Evolutionary conservation across 768 basidiomycete genomes (phyloP).

Genomic region (Mycena albidolilacea): DNA sequence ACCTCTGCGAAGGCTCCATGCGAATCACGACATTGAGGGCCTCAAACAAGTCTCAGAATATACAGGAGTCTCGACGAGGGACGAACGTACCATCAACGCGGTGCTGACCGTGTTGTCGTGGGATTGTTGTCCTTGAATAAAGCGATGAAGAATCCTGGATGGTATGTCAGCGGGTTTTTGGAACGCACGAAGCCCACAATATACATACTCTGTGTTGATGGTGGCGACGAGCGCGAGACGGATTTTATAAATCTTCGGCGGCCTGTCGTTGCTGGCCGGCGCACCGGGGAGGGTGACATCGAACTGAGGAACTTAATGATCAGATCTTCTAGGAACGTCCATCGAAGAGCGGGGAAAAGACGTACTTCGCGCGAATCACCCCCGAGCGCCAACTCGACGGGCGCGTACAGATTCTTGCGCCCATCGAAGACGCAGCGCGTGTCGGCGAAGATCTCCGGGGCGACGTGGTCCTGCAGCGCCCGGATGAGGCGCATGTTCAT

Average conservation of each 20-base stretch:
- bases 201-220: slow-evolving; percentile 61
- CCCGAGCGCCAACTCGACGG: slow-evolving; percentile 55
- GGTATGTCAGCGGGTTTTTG: slow-evolving; percentile 7
- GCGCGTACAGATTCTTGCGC: slow-evolving; percentile 70
- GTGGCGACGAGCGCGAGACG: slow-evolving; percentile 69
- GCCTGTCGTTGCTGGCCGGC: slow-evolving; percentile 49
- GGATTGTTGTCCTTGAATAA: slow-evolving; percentile 74
- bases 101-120: slow-evolving; percentile 77
- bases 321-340: no score
- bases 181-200: neutral
- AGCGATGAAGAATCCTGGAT: slow-evolving; percentile 72
- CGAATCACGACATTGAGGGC: slow-evolving; percentile 83
- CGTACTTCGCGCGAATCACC: slow-evolving; percentile 53
- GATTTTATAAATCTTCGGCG: slow-evolving; percentile 68
- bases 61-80: neutral
- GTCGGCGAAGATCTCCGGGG: slow-evolving; percentile 65
- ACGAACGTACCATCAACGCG: slow-evolving; percentile 68
- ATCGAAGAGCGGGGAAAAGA: neutral
- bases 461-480: slow-evolving; percentile 58
- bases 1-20: slow-evolving; percentile 77
- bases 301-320: slow-evolving; percentile 32
- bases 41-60: slow-evolving; percentile 49
- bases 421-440: slow-evolving; percentile 68
- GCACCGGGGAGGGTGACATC: slow-evolving; percentile 59
- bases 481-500: slow-evolving; percentile 67